Evolutionary conservation across 1,139 yeast genomes (phyloP).

Genomic region (Kodamaea alishanica): DNA sequence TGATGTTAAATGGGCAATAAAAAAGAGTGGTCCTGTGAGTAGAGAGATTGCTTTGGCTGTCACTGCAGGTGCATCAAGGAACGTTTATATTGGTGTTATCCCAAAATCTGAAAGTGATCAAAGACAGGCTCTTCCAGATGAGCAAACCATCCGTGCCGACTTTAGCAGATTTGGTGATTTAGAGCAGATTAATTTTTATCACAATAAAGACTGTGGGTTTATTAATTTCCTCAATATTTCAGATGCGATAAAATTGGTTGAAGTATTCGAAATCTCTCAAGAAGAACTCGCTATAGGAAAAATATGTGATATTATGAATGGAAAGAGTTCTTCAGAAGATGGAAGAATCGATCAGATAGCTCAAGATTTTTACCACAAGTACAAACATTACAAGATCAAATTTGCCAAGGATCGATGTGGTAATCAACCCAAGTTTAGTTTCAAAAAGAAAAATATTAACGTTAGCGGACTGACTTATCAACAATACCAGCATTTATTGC

Average conservation of each 20-base stretch:
- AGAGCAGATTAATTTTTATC: constrained; percentile 47
- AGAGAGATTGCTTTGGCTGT: constrained; percentile 43
- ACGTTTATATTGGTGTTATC: constrained; percentile 43
- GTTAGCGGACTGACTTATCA: constrained; percentile 14
- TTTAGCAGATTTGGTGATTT: constrained; percentile 39
- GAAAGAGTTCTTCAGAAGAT: constrained; percentile 5
- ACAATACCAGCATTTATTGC: constrained; percentile 16
- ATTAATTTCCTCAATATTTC: constrained; percentile 40
- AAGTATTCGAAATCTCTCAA: constrained; percentile 11
- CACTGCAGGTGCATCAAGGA: constrained; percentile 48
- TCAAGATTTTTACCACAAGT: constrained; percentile 11
- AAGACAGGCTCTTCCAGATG: constrained; percentile 24
- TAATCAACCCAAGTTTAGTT: constrained; percentile 44
- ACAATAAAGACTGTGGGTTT: constrained; percentile 45
- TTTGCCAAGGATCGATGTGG: constrained; percentile 50
- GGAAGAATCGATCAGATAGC: constrained; percentile 5
- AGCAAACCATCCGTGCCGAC: constrained; percentile 30
- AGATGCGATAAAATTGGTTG: constrained; percentile 23
- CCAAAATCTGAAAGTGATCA: neutral
- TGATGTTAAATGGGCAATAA: constrained; percentile 47
- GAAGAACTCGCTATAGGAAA: constrained; percentile 1
- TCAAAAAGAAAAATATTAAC: constrained; percentile 28
- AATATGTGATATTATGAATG: constrained; percentile 9
- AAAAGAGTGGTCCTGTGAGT: constrained; percentile 39
- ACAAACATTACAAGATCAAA: constrained; percentile 50